These are phyloP conservation scores for Mortierella sp. DNA, from an alignment of 371 early-diverging fungal species.

Conservation along the genomic window DNA sequence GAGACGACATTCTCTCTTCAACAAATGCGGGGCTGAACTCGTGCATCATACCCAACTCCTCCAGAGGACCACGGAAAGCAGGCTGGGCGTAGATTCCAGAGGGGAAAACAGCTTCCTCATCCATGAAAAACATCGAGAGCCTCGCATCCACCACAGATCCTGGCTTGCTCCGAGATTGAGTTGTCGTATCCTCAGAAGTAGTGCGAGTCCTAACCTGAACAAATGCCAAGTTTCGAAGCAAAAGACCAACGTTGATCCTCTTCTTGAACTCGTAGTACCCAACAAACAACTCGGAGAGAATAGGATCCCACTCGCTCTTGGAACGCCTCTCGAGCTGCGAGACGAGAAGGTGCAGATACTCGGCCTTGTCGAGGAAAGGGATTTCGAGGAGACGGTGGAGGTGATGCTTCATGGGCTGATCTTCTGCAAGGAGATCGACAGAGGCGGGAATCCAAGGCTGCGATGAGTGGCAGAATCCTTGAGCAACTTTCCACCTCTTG, in stretches of 20 bases:
- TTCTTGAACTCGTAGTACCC: not conserved
- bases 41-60: not conserved
- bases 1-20: not conserved
- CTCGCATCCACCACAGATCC: not conserved
- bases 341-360: not conserved
- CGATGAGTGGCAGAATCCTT: not conserved
- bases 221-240: not conserved
- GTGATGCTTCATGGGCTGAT: conserved; percentile 6
- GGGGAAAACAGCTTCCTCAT: conserved; percentile 19
- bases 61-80: not conserved
- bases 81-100: not conserved
- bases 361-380: not conserved
- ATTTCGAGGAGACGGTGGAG: not conserved
- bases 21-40: not conserved
- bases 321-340: not conserved
- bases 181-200: not conserved
- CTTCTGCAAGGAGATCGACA: not conserved
- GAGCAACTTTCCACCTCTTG: not conserved
- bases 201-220: not conserved
- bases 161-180: not conserved
- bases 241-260: not conserved
- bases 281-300: not conserved
- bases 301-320: conserved; percentile 6
- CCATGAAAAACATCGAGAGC: not conserved
- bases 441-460: conserved; percentile 11